Evolutionary conservation across 495 filamentous ascomycete genomes (phyloP).

Genomic region (Hypoxylon perforatum): DNA sequence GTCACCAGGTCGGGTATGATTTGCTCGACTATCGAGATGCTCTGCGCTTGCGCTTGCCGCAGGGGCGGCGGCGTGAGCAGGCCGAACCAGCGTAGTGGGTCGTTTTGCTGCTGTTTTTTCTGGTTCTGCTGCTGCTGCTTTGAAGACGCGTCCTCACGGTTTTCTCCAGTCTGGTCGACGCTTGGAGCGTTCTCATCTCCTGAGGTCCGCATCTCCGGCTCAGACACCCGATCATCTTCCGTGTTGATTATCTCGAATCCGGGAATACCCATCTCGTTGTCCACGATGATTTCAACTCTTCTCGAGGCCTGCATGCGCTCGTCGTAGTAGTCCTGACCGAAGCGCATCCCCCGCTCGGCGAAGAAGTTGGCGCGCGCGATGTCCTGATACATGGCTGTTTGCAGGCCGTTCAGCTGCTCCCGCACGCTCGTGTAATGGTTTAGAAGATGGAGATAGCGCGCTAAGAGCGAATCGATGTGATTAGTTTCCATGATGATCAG

Average conservation of each 20-base stretch:
- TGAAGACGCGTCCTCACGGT: background rate
- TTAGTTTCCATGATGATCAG: constrained; percentile 41
- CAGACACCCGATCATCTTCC: background rate
- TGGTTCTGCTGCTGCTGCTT: constrained; percentile 13
- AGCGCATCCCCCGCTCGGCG: constrained; percentile 69
- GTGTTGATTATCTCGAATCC: constrained; percentile 21
- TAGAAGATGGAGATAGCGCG: constrained; percentile 75
- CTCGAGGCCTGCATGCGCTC: constrained; percentile 74
- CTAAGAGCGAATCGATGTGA: constrained; percentile 72
- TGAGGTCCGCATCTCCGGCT: background rate
- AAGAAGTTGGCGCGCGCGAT: constrained; percentile 79
- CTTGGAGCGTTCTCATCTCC: background rate
- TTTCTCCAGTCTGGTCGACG: background rate
- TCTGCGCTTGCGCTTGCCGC: constrained; percentile 66
- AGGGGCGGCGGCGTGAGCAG: constrained; percentile 71
- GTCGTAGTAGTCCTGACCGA: constrained; percentile 76
- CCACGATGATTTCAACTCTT: constrained; percentile 39
- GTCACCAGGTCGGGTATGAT: constrained; percentile 58
- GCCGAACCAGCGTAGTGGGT: constrained; percentile 78
- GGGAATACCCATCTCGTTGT: constrained; percentile 21
- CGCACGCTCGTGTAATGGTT: constrained; percentile 75
- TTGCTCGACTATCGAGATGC: constrained; percentile 56
- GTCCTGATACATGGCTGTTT: constrained; percentile 64
- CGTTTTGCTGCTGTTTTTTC: constrained; percentile 33
- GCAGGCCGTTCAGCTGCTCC: constrained; percentile 60